Base-by-base conservation (phyloP, 805 yeast genomes). In the Jamesozyma gamospora region DNA sequence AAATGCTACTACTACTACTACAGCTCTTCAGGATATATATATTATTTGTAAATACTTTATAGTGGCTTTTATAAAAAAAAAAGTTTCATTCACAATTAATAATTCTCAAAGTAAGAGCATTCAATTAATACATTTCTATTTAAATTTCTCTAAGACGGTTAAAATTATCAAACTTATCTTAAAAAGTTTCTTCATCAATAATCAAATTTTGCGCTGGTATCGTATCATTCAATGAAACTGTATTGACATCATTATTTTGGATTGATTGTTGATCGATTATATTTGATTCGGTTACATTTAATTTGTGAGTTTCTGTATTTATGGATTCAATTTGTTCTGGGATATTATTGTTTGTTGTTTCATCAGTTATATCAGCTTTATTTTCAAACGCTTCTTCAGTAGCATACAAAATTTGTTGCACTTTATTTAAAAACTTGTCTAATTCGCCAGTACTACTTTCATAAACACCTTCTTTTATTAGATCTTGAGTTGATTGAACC, bases 381-480 rank as follows among this genome's bases (percentile, higher is more conserved):
- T 79, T 69, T 51, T 78, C 82, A 54, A 86, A 86, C 1, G 95
- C 94, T 46, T 83, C 94, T 40, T 83, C 86, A 0, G 94, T 82
- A 6, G 81, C 73, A 51, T 84, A 88, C 46, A 88, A 63, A 11
- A 85, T 82, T 26, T 73, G 77, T 58, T 84, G 90, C 25, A 90
- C 72, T 52, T 82, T 78, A 18, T 72, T 65, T 21, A 79, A 47
- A 25, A 76, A 60, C 40, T 65, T 74, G 37, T 57, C 63, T 38
- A 67, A 51, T 32, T 60, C 63, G 48, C 41, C 48, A 35, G 48
- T 58, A 47, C 37, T 54, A 37, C 38, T 52, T 21, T 58, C 60
- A 31, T 66, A 62, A 9, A 58, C 58, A n/a, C 64, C 63, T 35
- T 62, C 67, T 24, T 71, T 64, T 35, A 73, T 56, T 39, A 72